Evolutionary conservation across 2,329 filamentous ascomycete genomes (phyloP), one percentile per base, ranked within the genome.

Genomic region (Ophiocordyceps unilateralis): DNA sequence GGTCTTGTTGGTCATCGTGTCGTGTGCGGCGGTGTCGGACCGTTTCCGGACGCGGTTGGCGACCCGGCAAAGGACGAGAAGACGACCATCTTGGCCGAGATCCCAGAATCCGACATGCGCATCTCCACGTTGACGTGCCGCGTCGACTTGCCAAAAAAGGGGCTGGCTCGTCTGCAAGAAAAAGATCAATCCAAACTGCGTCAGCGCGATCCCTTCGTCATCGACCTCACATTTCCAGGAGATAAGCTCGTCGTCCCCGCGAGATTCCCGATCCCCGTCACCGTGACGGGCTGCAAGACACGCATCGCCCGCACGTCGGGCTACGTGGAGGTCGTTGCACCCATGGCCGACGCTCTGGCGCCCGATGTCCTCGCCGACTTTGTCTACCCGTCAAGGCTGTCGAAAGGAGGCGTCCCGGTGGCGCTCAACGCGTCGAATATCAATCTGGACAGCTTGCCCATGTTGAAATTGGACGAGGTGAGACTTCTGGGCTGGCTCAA

Each of bases 241-340:
- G 42, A 51, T 2, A 41, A 48, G 10, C 48, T 61, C 2, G 44
- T 61, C 1, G 58, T 54, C 8, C 51, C 59, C 2, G 39, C 69
- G 2, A 53, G 49, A 2, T 72, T 66, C 42, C 64, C 65, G 0
- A 43, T 57, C 0, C 66, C 67, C 0, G 52, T 71, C 10, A 51
- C 52, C 14, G 55, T 57, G 14, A 53, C 56, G 4, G 53, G 50
- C 9, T 56, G 55, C 47, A 63, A 53, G 45, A 63, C 57, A 2
- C 62, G 63, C 12, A 55, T 71, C 21, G 66, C 63, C 30, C 61
- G 67, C 26, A 65, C 54, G 20, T 65, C 66, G 2, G 53, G 53
- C 10, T 70, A 67, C 46, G 49, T 71, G 24, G 67, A 71, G 45
- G 51, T 71, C 23, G 54, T 66, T 30, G 66, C 60, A 10, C 53